These are phyloP conservation scores for Psidium guajava DNA, from an alignment of 345 rosid genomes.

Conservation along the genomic window DNA sequence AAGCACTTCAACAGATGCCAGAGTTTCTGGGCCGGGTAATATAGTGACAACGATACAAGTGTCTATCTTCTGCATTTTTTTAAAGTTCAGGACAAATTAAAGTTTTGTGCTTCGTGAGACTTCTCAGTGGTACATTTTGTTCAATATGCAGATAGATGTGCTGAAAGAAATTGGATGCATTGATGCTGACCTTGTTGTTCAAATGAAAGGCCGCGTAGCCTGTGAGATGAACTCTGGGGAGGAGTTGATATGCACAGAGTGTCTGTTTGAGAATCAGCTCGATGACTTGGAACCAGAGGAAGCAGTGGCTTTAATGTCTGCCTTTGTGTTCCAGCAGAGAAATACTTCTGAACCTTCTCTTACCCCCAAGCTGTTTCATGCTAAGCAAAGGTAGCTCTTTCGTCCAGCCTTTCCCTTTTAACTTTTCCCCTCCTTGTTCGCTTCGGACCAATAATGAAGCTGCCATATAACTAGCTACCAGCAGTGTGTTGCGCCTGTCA, in stretches of 20 bases:
- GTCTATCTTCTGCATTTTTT: neutral
- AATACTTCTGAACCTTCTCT: conserved; percentile 79
- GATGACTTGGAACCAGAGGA: conserved; percentile 94
- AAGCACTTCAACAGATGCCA: conserved; percentile 92
- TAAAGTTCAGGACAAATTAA: neutral
- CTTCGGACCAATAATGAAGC: neutral
- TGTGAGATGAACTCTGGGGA: conserved; percentile 99
- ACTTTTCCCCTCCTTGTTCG: neutral
- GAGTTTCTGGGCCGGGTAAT: conserved; percentile 92
- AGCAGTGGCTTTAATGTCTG: conserved; percentile 97
- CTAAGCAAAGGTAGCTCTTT: conserved; percentile 52
- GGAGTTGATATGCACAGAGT: conserved; percentile 84
- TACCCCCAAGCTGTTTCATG: conserved; percentile 62
- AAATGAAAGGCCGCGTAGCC: conserved; percentile 95
- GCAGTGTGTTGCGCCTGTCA: neutral
- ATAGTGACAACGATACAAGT: neutral
- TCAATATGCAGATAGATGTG: conserved; percentile 60
- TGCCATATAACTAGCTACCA: neutral
- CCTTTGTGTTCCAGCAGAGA: conserved; percentile 95
- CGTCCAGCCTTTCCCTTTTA: neutral
- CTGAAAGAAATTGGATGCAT: conserved; percentile 81
- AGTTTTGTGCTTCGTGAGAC: neutral
- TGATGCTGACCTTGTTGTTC: conserved; percentile 82
- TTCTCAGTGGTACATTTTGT: neutral
- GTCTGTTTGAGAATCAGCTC: conserved; percentile 90